phyloP scores from a whole-genome alignment of 1,284 basidiomycete genomes.

The Amylostereum chailletii region DNA sequence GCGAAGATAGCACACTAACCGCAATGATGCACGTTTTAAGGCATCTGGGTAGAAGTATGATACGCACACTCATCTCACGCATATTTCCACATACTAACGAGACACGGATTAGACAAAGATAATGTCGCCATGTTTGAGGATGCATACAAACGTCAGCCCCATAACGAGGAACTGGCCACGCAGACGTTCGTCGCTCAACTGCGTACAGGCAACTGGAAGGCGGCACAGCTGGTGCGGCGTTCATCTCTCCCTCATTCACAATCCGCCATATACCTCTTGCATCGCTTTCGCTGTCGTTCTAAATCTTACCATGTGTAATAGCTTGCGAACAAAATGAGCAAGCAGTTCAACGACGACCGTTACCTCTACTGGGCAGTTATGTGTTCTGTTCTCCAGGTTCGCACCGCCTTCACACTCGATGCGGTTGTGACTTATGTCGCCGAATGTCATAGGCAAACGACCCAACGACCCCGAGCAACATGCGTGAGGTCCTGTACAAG shows the following conservation, averaged over 20 bases:
- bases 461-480: slow-evolving; percentile 43
- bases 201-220: slow-evolving; percentile 70
- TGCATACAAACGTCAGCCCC: slow-evolving; percentile 68
- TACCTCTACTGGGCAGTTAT: slow-evolving; percentile 82
- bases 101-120: slow-evolving; percentile 51
- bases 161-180: slow-evolving; percentile 71
- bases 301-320: slow-evolving; percentile 17
- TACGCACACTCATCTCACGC: neutral
- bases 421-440: neutral
- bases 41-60: slow-evolving; percentile 67
- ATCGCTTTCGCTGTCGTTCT: neutral
- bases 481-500: slow-evolving; percentile 61
- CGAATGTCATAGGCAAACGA: slow-evolving; percentile 46
- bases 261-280: slow-evolving; percentile 11
- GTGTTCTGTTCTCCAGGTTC: slow-evolving; percentile 70
- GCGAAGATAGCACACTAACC: slow-evolving; percentile 61
- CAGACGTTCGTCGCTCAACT: slow-evolving; percentile 81
- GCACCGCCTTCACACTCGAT: slow-evolving; percentile 7
- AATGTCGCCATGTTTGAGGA: slow-evolving; percentile 75
- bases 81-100: slow-evolving; percentile 1
- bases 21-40: slow-evolving; percentile 77
- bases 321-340: slow-evolving; percentile 72
- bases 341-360: slow-evolving; percentile 67
- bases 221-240: slow-evolving; percentile 60
- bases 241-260: slow-evolving; percentile 5